Evolutionary conservation across 169 alveolate genomes (phyloP), one percentile per base, ranked within the genome.

Genomic region (Babesia bovis): DNA sequence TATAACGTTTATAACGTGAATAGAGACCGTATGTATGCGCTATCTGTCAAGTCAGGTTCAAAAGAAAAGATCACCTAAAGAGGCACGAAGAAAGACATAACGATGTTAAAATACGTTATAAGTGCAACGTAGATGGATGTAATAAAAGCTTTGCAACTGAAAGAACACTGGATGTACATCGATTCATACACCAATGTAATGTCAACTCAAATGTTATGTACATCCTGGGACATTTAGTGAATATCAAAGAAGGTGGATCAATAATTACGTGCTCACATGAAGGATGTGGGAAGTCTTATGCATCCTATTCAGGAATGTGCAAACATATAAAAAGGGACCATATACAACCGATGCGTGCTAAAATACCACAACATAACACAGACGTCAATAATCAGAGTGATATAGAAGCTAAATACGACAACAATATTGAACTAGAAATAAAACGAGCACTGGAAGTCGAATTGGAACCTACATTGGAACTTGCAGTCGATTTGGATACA

Each of bases 51-150:
- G 60, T 66, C 32, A n/a, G 66, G 7, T 87, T 74, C 57, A 50
- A 82, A 30, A 60, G 93, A 17, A 79, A 89, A 21, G 93, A 87
- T 55, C 90, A 84, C 59, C 82, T 87, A 30, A 76, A 81, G 57
- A 66, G 90, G 15, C 93, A 87, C 75, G 32, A 50, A 26, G 49
- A 32, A 32, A 28, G 86, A 19, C 93, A 87, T 59, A 50, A 79
- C 10, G 42, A 35, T 36, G 42, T 41, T 28, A 35, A 35, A n/a
- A 38, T 68, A 15, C 60, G 38, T 42, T 55, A 52, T 7, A 35
- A n/a, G 42, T 87, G 93, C 36, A 84, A 71, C 15, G 53, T 84
- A 33, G 83, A 79, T 35, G 88, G 84, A 10, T 81, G 88, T 44
- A 52, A 41, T 38, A 25, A 44, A n/a, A 0, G 25, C 1, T 81